Evolutionary conservation across 176 grass and related monocot species (phyloP), one percentile per base, ranked within the genome.

Genomic region (Raddia guianensis): DNA sequence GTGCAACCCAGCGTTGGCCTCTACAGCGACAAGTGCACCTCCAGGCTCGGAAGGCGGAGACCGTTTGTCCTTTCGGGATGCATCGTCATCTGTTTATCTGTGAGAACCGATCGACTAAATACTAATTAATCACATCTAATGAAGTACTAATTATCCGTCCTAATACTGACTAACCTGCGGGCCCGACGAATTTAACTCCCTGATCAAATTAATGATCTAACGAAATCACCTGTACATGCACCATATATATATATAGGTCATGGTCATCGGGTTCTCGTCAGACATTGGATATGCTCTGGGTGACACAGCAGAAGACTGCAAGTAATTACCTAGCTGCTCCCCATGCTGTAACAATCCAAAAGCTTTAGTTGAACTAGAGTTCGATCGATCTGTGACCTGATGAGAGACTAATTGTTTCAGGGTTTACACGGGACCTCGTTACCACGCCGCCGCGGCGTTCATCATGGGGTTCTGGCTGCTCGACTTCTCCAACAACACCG

Each of bases 401-500:
- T 2, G 0, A 3, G 1, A 34, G 34, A 3, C 32, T 27, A 27
- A 27, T 27, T 21, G 50, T 20, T 84, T 27, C 27, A 97, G 94
- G 21, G 82, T 84, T 49, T 97, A 92, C 58, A 81, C 3, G 50
- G 94, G 91, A 32, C 77, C 74, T 60, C 84, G 91, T 1, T 87
- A 88, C 68, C 87, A 86, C 18, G 91, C 91, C 0, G 89, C 91
- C 5, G 33, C 74, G 1, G 63, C 89, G 12, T 97, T 88, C 82
- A 83, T 94, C n/a, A 45, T 91, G 45, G 94, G 94, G 10, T 97
- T 97, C 52, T 97, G 94, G 91, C 6, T 93, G 7, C 87, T 97
- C 2, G 91, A 97, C 59, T 90, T 97, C 62, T 91, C 94, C 63
- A 97, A 97, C 72, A 93, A 97, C 86, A 82, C 89, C 4, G 91